Evolutionary conservation across 192 early-diverging fungal genomes (phyloP), one percentile per base, ranked within the genome.

Genomic region (Mortierella hygrophila): DNA sequence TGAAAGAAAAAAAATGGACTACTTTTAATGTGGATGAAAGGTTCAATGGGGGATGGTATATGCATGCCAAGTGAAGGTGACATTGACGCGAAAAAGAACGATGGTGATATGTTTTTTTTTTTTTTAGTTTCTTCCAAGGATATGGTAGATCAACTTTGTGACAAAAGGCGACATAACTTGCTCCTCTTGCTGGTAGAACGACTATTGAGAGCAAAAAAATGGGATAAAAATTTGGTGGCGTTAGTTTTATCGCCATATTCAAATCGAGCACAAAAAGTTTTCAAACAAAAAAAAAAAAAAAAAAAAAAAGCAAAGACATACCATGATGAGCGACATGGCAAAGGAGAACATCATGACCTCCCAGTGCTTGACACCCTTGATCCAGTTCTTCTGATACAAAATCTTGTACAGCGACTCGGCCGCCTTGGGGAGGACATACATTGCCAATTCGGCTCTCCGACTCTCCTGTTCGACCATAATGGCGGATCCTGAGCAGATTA

Each of bases 341-440:
- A 80, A 88, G 38, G 92, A 91, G 60, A 90, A 90, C 86, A 93
- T 91, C 60, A 88, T 80, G 6, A 95, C 90, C 35, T 96, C 95
- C 83, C 93, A 92, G 44, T 92, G 88, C 38, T 91, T 91, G 37
- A 88, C 79, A 20, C 95, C 83, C 44, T 90, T 88, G 63, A 96
- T 89, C 87, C 83, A 88, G 38, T 92, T 88, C n/a, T 91, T 89
- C 63, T 91, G 88, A 42, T 93, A 92, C 72, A 94, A 74, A 41
- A 96, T 93, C 75, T 92, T 86, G 87, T 94, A 97, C 47, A 94
- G 81, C 54, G 89, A 91, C 74, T 92, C 88, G 6, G 93, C 85
- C 4, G 94, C 96, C 79, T 95, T 95, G 8, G 96, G 96, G 23
- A 96, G 80, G 5, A 94, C 93, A 89, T 97, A 96, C 88, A 97